Percentiles rank a stretch among this genome's conserved stretches.
Conservation (phyloP, 176 grass and related monocot species). For the Poa annua region DNA sequence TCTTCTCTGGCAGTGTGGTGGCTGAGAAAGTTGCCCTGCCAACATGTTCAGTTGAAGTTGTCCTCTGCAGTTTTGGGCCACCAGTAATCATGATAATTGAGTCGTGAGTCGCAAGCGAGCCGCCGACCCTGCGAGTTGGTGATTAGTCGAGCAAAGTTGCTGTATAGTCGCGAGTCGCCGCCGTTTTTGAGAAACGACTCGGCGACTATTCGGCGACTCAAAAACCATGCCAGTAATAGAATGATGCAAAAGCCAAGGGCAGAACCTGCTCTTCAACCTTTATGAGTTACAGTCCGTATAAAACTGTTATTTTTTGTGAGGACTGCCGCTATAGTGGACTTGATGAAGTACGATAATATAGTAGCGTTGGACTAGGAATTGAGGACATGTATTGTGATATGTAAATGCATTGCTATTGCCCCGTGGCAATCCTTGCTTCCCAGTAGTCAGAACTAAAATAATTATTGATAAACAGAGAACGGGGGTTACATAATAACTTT, state of each 20-base stretch:
- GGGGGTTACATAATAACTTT: background rate
- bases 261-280: background rate
- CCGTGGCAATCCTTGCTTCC: background rate
- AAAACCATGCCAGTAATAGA: background rate
- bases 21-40: background rate
- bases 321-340: background rate
- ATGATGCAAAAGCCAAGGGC: background rate
- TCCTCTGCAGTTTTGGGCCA: background rate
- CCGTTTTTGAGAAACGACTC: too few species aligned
- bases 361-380: background rate
- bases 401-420: background rate
- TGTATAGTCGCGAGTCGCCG: too few species aligned
- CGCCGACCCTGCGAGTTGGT: too few species aligned
- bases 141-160: too few species aligned
- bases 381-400: background rate
- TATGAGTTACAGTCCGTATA: background rate
- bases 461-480: background rate
- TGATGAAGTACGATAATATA: background rate
- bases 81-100: too few species aligned
- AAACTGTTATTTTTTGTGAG: background rate
- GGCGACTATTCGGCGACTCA: too few species aligned
- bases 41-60: background rate
- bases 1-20: background rate
- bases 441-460: conserved; percentile 8
- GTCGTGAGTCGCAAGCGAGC: too few species aligned